Evolutionary conservation across 192 early-diverging fungal species (phyloP).

Genomic region (Coemansia sp.): DNA sequence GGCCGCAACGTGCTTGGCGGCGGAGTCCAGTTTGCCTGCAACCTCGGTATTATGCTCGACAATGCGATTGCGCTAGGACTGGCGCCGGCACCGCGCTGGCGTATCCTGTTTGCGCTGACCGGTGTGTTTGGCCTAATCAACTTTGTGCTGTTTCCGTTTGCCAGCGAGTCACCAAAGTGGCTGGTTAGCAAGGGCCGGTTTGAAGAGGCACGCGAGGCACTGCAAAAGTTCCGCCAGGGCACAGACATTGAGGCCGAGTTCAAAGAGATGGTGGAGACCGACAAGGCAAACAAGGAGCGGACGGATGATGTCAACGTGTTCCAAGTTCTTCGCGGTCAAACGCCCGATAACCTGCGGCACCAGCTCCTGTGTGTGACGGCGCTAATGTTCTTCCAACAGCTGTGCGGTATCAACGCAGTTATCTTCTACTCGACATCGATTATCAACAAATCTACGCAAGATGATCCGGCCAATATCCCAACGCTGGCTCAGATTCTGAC

Average conservation of each 20-base stretch:
- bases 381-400: slow-evolving; percentile 77
- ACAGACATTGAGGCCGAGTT: slow-evolving; percentile 64
- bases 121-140: slow-evolving; percentile 61
- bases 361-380: slow-evolving; percentile 65
- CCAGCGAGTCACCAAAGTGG: slow-evolving; percentile 78
- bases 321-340: slow-evolving; percentile 57
- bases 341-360: slow-evolving; percentile 57
- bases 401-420: slow-evolving; percentile 82
- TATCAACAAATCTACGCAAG: slow-evolving; percentile 58
- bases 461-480: slow-evolving; percentile 51
- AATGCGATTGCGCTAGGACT: slow-evolving; percentile 66
- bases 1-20: slow-evolving; percentile 71
- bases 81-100: slow-evolving; percentile 66
- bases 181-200: slow-evolving; percentile 64
- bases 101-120: slow-evolving; percentile 66
- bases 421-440: slow-evolving; percentile 89
- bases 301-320: slow-evolving; percentile 52
- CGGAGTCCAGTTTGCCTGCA: slow-evolving; percentile 74
- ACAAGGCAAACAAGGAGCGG: slow-evolving; percentile 40
- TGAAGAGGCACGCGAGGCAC: slow-evolving; percentile 58
- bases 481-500: slow-evolving; percentile 55
- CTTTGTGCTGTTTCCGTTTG: slow-evolving; percentile 63
- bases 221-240: slow-evolving; percentile 59
- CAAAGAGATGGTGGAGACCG: slow-evolving; percentile 59
- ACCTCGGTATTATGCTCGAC: slow-evolving; percentile 74